phyloP scores from a whole-genome alignment of 1,284 basidiomycete genomes.

The Pterulicium gracile region DNA sequence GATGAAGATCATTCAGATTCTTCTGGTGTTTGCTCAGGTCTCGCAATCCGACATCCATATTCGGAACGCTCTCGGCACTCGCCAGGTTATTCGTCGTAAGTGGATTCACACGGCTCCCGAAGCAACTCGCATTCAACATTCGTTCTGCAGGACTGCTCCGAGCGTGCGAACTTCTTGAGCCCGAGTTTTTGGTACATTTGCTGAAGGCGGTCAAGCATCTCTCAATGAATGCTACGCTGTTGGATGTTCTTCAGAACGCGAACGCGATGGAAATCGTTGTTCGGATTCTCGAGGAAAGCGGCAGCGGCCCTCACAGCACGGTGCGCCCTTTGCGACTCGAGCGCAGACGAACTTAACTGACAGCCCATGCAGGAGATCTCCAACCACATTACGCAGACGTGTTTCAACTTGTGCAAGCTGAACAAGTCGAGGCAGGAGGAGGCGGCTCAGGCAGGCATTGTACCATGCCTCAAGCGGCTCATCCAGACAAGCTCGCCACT shows the following conservation, averaged over 20 bases:
- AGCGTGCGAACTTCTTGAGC: constrained; percentile 74
- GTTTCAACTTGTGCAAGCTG: constrained; percentile 90
- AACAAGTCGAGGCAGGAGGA: constrained; percentile 94
- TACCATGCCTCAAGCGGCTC: constrained; percentile 83
- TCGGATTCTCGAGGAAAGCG: constrained; percentile 73
- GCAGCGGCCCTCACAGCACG: constrained; percentile 69
- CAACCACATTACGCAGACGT: constrained; percentile 89
- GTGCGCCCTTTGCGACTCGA: constrained; percentile 32
- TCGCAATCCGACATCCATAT: constrained; percentile 91
- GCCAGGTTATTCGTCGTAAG: constrained; percentile 84
- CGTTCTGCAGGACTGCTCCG: constrained; percentile 58
- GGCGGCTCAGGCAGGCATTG: constrained; percentile 89
- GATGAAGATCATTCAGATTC: constrained; percentile 80
- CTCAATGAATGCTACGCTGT: constrained; percentile 82
- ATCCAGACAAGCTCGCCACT: constrained; percentile 83
- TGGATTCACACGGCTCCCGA: constrained; percentile 11
- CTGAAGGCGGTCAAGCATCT: constrained; percentile 95
- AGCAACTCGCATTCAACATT: constrained; percentile 6
- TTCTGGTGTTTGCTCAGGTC: constrained; percentile 91
- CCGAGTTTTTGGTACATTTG: constrained; percentile 78
- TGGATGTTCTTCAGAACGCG: constrained; percentile 92
- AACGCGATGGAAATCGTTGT: constrained; percentile 91
- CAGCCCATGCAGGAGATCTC: constrained; percentile 67
- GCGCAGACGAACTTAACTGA: constrained; percentile 2
- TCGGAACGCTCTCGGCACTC: constrained; percentile 80